Percentiles rank a stretch among this genome's conserved stretches.
Evolutionary conservation across 2,329 filamentous ascomycete genomes (phyloP).

Genomic region (Colletotrichum endophyticum): DNA sequence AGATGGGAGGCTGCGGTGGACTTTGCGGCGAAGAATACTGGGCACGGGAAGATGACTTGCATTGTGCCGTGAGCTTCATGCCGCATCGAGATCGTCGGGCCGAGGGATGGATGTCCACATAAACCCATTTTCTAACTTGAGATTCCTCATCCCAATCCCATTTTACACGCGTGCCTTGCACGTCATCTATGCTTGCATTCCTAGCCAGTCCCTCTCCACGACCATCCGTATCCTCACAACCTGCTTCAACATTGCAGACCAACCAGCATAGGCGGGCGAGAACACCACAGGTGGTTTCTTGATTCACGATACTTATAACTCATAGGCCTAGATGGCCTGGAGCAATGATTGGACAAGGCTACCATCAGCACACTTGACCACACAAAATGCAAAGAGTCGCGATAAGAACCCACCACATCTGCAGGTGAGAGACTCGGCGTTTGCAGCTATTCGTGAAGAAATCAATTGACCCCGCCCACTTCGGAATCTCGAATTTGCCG

Average conservation of each 20-base stretch:
- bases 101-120: background rate
- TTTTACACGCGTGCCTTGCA: no score
- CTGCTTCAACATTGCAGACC: background rate
- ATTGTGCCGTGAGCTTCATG: background rate
- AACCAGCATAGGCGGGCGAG: background rate
- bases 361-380: background rate
- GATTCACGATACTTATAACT: background rate
- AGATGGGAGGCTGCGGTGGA: slow-evolving; percentile 33
- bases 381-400: rapidly evolving
- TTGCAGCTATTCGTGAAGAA: background rate
- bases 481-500: no score
- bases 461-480: background rate
- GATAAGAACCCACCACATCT: background rate
- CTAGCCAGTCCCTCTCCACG: background rate
- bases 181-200: no score
- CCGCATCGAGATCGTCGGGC: rapidly evolving
- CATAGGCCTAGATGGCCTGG: background rate
- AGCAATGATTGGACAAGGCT: background rate
- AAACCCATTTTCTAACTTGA: background rate
- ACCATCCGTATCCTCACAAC: background rate
- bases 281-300: background rate
- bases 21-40: background rate
- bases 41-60: background rate
- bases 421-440: background rate
- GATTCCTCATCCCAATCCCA: no score